Evolutionary conservation across 495 filamentous ascomycete genomes (phyloP).

Genomic region (Tuber magnatum): DNA sequence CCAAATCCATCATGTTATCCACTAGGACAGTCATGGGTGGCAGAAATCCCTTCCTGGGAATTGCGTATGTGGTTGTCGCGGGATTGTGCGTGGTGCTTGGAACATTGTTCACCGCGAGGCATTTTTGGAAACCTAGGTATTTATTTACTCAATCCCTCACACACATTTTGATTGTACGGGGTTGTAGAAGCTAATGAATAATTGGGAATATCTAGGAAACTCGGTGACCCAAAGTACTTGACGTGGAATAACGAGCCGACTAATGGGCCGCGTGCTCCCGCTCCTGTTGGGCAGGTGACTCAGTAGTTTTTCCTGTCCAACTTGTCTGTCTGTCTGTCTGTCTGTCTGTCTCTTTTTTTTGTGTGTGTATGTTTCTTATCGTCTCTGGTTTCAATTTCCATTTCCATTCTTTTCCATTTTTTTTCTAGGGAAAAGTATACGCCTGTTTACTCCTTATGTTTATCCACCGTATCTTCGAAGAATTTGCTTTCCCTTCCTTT

Average conservation of each 20-base stretch:
- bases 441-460: neutral
- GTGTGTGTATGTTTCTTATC: slow-evolving; percentile 19
- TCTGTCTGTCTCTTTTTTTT: neutral
- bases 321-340: neutral
- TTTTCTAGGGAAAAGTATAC: neutral
- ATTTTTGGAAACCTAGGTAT: slow-evolving; percentile 82
- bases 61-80: slow-evolving; percentile 89
- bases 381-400: slow-evolving; percentile 9
- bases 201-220: slow-evolving; percentile 56
- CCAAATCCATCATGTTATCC: slow-evolving; percentile 87
- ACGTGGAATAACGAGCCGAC: slow-evolving; percentile 80
- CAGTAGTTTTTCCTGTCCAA: neutral
- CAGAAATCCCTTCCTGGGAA: slow-evolving; percentile 91
- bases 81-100: slow-evolving; percentile 87
- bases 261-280: slow-evolving; percentile 38
- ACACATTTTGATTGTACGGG: neutral
- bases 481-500: neutral
- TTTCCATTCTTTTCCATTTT: slow-evolving; percentile 1
- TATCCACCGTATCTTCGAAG: neutral
- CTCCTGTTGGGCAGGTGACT: slow-evolving; percentile 1
- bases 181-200: slow-evolving; percentile 12
- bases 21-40: slow-evolving; percentile 94
- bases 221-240: slow-evolving; percentile 94
- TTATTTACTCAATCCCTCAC: slow-evolving; percentile 23
- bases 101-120: slow-evolving; percentile 75